Evolutionary conservation across 2,329 filamentous ascomycete genomes (phyloP), one percentile per base, ranked within the genome.

Genomic region (Claviceps humidiphila): DNA sequence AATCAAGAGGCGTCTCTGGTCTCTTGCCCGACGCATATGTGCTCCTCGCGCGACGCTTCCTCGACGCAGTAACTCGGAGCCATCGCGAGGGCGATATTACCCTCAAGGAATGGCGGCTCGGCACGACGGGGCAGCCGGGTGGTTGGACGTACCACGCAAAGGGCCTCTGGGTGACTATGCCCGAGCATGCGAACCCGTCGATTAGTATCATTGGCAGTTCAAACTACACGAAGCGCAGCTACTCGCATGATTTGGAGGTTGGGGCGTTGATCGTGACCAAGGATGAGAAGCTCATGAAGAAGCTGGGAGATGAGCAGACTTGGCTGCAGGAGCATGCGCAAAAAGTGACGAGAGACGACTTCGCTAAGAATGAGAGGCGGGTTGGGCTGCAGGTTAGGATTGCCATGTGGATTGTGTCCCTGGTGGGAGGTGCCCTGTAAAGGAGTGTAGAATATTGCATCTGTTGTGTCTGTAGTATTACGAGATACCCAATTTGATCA

Each of bases 61-160:
- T 97, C 2, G 78, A 81, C 44, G 76, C 71, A 2, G 71, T 78
- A 0, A 69, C 75, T 50, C 62, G 68, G 8, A 61, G 66, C 41
- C 71, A 71, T 43, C 71, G 71, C 4, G 74, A 73, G 11, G 70
- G 75, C 1, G 74, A 76, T 9, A 85, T 96, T 30, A 69, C 78
- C 3, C 73, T 98, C 4, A 87, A 88, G 56, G 93, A 98, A 69
- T 98, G 93, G 93, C 80, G 84, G 6, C 76, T 77, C 46, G 93
- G 93, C 8, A 87, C 82, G 0, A 86, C 95, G 2, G 86, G 86
- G 17, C 78, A 89, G 60, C 82, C 86, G 0, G 87, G 75, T 1
- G 91, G 89, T 1, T 98, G 94, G 93, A 96, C 91, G 0, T 98
- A 98, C 67, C 93, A 98, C 62, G 93, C 93, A 47, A 98, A 98